Base-by-base conservation (phyloP, 2,329 filamentous ascomycete genomes). In the Fusarium beomiforme region DNA sequence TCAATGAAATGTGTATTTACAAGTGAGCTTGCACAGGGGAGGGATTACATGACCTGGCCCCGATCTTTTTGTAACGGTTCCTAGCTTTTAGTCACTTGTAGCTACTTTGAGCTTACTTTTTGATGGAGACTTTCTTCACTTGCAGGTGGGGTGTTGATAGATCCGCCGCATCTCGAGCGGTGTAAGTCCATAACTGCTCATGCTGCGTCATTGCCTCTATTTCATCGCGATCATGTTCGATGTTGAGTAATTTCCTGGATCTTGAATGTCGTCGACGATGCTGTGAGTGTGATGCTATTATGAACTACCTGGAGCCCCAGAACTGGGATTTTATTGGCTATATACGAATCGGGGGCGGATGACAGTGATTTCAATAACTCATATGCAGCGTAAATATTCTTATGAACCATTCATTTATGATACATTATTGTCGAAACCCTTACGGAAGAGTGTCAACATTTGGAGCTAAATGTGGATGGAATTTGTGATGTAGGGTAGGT, bases 61-160 rank as follows among this genome's bases (percentile, higher is more conserved):
- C 13, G 41, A 37, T 50, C 36, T 31, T 23, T 41, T 36, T 31
- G 21, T 39, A 36, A n/a, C 34, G 9, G 23, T 44, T 36, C 34
- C 13, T 26, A 41, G n/a, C 7, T 56, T 14, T 13, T 39, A 37
- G 26, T 23, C 56, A 42, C 36, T 53, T 46, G 29, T 9, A 26
- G 17, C 43, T 24, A 21, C 21, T 19, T 43, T 43, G 31, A 31
- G 29, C 11, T 49, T 16, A 24, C n/a, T 34, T 46, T 5, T 12
- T 31, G 16, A 44, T 62, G 56, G 49, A 41, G n/a, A 41, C 42
- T 37, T 23, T 33, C 14, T 24, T 24, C 31, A 31, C 19, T 21
- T 17, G 24, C 58, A 39, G 50, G 63, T 56, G 63, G 47, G 33
- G 64, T 67, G 42, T 50, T 54, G 11, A 24, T 34, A 55, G 19